Evolutionary conservation across 2,329 filamentous ascomycete species (phyloP).

Genomic region (Colletotrichum tropicicola): DNA sequence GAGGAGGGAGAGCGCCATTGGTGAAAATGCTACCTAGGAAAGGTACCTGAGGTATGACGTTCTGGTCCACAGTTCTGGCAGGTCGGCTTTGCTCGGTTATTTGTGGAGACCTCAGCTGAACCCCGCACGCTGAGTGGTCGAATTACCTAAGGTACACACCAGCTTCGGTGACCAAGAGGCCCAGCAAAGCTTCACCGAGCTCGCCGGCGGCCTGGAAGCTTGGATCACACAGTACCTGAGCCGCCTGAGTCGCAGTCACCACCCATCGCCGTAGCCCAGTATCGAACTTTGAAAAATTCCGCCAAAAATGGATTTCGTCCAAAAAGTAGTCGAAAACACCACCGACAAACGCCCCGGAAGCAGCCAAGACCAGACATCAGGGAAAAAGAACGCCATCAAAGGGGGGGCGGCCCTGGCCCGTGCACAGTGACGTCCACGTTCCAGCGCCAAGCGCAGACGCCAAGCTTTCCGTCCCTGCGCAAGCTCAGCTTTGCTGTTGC

Average conservation of each 20-base stretch:
- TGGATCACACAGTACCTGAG: not conserved
- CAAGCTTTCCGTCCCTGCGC: slow-evolving; percentile 13
- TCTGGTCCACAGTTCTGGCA: too few relatives aligned
- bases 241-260: too few relatives aligned
- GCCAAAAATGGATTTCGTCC: not conserved
- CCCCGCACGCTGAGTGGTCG: not conserved
- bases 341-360: not conserved
- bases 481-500: not conserved
- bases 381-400: not conserved
- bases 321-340: not conserved
- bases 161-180: not conserved
- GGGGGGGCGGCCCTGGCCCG: slow-evolving; percentile 9
- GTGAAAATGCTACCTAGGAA: slow-evolving; percentile 21
- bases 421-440: slow-evolving; percentile 28
- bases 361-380: slow-evolving; percentile 4
- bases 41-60: too few relatives aligned
- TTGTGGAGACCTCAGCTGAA: slow-evolving; percentile 2
- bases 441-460: slow-evolving; percentile 19
- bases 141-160: not conserved
- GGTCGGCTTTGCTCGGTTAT: slow-evolving; percentile 26
- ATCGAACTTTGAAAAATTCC: not conserved
- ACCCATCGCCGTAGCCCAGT: not conserved
- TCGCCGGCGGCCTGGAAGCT: not conserved
- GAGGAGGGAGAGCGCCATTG: slow-evolving; percentile 16
- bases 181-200: slow-evolving; percentile 2